Percentiles rank a stretch among this genome's conserved stretches.
Evolutionary conservation across 441 rosid species (phyloP).

Genomic region (Syzygium syzygioides): DNA sequence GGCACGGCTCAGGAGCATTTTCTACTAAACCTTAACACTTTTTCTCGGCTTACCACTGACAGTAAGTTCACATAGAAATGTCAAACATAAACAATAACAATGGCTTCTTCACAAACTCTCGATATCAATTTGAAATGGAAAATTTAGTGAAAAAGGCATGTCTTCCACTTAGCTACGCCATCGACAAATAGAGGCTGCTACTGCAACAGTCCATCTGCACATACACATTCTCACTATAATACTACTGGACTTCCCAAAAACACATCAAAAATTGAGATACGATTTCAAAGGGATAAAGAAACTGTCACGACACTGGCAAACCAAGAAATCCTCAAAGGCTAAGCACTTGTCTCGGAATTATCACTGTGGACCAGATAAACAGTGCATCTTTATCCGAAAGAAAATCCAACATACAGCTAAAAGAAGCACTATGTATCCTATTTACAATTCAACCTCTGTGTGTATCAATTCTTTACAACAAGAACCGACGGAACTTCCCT

Average conservation of each 20-base stretch:
- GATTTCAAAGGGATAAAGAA: background rate
- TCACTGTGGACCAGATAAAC: background rate
- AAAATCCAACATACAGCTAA: background rate
- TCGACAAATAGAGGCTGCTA: background rate
- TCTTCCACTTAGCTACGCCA: background rate
- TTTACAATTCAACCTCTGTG: background rate
- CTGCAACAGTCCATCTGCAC: background rate
- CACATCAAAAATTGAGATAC: background rate
- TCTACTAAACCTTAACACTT: background rate
- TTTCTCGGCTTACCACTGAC: background rate
- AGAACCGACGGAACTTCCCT: background rate
- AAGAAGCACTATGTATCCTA: background rate
- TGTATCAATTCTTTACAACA: background rate
- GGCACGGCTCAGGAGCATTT: background rate
- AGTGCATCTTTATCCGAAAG: background rate
- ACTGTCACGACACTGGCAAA: background rate
- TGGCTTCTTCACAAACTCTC: background rate
- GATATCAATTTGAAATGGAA: background rate
- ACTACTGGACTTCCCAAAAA: background rate
- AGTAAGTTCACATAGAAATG: background rate
- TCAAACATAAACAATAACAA: background rate
- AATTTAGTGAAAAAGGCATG: background rate
- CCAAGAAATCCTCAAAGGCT: background rate
- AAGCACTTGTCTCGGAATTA: background rate
- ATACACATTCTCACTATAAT: background rate